These are phyloP conservation scores for Diatrype stigma DNA, from an alignment of 2,329 filamentous ascomycete species.

Conservation along the genomic window DNA sequence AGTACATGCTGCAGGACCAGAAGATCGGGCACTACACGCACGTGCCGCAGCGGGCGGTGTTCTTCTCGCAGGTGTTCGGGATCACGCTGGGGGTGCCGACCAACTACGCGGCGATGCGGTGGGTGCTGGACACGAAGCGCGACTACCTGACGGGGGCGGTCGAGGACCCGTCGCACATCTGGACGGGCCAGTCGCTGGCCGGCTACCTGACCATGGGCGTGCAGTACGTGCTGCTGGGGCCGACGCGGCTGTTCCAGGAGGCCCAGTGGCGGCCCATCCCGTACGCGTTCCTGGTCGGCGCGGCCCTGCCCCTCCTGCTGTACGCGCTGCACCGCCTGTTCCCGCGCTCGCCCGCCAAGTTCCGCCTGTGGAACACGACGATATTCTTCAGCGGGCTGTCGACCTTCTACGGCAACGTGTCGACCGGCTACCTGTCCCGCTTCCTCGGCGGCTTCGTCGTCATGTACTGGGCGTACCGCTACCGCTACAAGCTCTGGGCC, in stretches of 20 bases:
- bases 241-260: conserved; percentile 44
- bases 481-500: conserved; percentile 54
- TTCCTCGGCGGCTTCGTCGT: conserved; percentile 58
- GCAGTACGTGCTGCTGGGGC: conserved; percentile 57
- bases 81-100: conserved; percentile 55
- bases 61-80: conserved; percentile 59
- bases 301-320: conserved; percentile 39
- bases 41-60: conserved; percentile 53
- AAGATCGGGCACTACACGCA: conserved; percentile 65
- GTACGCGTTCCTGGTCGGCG: conserved; percentile 51
- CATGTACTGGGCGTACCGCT: conserved; percentile 55
- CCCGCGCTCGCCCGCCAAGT: conserved; percentile 41
- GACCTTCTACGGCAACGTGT: conserved; percentile 58
- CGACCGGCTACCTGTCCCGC: conserved; percentile 52
- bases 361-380: conserved; percentile 56
- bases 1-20: conserved; percentile 57
- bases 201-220: conserved; percentile 50
- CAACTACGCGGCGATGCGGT: conserved; percentile 58
- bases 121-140: conserved; percentile 53
- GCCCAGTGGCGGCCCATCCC: conserved; percentile 45
- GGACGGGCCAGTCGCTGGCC: conserved; percentile 54
- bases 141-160: conserved; percentile 49
- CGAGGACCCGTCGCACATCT: conserved; percentile 54
- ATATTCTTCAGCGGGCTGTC: conserved; percentile 56
- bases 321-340: conserved; percentile 50